Evolutionary conservation across 176 grass and related monocot species (phyloP), one percentile per base, ranked within the genome.

Genomic region (Raddia distichophylla): DNA sequence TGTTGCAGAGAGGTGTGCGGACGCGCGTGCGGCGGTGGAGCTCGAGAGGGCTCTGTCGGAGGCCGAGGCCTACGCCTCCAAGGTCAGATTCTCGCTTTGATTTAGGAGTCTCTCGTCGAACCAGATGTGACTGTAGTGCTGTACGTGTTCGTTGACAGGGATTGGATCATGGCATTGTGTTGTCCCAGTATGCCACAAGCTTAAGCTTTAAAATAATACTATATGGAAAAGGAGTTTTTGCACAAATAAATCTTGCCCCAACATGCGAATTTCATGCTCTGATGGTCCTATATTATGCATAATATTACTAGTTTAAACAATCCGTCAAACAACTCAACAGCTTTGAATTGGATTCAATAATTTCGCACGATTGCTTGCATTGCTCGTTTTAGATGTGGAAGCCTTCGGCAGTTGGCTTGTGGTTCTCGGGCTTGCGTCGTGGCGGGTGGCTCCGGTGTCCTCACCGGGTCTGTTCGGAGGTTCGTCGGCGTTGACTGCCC

Each of bases 51-150:
- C 86, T 42, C 45, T 94, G 6, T 87, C 81, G 15, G 85, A 90
- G 73, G 86, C 85, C 40, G 88, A 93, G 56, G 66, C 88, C 46
- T 91, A 91, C 18, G 76, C 70, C 11, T 94, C 88, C 60, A 91
- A 88, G 88, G 88, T 91, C 46, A 73, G 35, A 8, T 52, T 73
- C 60, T 45, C 33, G 10, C 7, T 33, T 5, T 11, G 5, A 2
- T 42, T 56, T 14, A 12, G 16, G 35, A 11, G 10, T 12, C 16
- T 17, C 17, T 64, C 40, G 4, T 52, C 40, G 22, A 61, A 63
- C 54, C 60, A 34, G 17, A 50, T 19, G 6, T 19, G 73, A 45
- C 15, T 64, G 49, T 40, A 40, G 37, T 40, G 37, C 4, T 5
- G 37, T 2, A 14, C 34, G 58, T 22, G n/a, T 61, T 52, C 9